Percentiles rank a stretch among this genome's conserved stretches.
These are phyloP conservation scores for Tuber brumale DNA, from an alignment of 495 filamentous ascomycete genomes.

Conservation along the genomic window DNA sequence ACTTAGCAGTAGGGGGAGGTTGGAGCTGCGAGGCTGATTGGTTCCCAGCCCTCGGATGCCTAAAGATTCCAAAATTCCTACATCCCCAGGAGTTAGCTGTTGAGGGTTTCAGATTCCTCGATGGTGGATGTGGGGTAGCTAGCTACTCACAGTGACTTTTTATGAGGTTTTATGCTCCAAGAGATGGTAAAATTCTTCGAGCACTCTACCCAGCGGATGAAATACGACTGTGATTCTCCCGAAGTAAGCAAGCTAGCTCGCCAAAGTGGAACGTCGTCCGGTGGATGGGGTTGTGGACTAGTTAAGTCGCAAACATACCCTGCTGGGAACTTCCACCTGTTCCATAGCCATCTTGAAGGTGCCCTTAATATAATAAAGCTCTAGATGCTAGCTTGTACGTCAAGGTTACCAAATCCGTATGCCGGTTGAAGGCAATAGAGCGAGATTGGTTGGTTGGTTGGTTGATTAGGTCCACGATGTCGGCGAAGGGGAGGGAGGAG, in stretches of 20 bases:
- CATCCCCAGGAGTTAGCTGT: conserved; percentile 14
- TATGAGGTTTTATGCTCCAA: conserved; percentile 95
- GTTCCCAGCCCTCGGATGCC: conserved; percentile 71
- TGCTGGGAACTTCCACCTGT: conserved; percentile 95
- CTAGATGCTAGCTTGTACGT: background rate
- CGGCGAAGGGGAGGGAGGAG: background rate
- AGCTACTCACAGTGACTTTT: conserved; percentile 70
- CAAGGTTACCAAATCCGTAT: background rate
- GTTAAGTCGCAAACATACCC: conserved; percentile 53
- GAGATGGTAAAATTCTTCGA: conserved; percentile 84
- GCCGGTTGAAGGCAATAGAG: background rate
- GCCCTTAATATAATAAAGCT: background rate
- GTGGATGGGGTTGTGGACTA: conserved; percentile 11
- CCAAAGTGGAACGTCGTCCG: background rate
- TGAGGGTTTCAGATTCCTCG: background rate
- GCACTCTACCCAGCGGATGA: conserved; percentile 93
- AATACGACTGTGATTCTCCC: conserved; percentile 65
- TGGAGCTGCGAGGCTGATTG: conserved; percentile 53
- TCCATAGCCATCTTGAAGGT: conserved; percentile 64
- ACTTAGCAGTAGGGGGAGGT: conserved; percentile 44
- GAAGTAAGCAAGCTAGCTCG: background rate
- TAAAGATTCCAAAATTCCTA: conserved; percentile 92
- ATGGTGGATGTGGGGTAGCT: conserved; percentile 1
- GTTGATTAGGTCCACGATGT: background rate
- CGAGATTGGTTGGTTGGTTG: background rate